phyloP scores from a whole-genome alignment of 495 filamentous ascomycete species.

The Aspergillus mulundensis region DNA sequence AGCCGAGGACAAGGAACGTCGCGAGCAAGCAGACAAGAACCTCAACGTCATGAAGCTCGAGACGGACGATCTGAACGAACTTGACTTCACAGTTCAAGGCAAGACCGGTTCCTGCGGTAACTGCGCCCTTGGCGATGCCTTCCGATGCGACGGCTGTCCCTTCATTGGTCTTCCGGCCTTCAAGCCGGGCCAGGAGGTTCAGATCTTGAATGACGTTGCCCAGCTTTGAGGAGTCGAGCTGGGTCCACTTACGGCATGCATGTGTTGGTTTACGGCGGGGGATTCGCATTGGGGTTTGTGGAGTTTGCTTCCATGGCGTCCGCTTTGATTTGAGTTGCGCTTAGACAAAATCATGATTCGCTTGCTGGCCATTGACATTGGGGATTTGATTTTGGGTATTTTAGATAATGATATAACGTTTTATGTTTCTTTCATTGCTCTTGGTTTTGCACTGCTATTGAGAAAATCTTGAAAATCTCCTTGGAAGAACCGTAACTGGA shows the following conservation, averaged over 20 bases:
- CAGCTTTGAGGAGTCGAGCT: slow-evolving; percentile 56
- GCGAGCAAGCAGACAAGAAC: slow-evolving; percentile 55
- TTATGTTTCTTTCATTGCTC: background rate
- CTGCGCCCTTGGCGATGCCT: slow-evolving; percentile 80
- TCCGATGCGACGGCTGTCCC: slow-evolving; percentile 67
- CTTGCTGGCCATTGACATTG: background rate
- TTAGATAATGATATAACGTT: background rate
- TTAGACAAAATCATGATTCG: slow-evolving; percentile 1
- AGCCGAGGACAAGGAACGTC: slow-evolving; percentile 71
- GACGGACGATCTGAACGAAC: slow-evolving; percentile 67
- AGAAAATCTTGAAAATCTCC: background rate
- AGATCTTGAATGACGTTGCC: slow-evolving; percentile 76
- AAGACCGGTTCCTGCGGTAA: slow-evolving; percentile 92
- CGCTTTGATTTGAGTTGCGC: background rate
- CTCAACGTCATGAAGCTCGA: slow-evolving; percentile 66
- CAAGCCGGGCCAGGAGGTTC: slow-evolving; percentile 92
- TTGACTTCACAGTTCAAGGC: slow-evolving; percentile 94
- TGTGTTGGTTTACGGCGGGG: background rate
- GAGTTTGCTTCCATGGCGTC: background rate
- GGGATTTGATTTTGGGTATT: background rate
- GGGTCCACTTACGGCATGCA: background rate
- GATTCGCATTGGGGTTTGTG: background rate
- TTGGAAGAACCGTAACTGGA: too few relatives aligned
- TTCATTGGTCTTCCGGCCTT: slow-evolving; percentile 93
- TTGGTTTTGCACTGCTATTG: background rate